Conservation (phyloP, 2,329 filamentous ascomycete species). For the Teratosphaeria destructans region DNA sequence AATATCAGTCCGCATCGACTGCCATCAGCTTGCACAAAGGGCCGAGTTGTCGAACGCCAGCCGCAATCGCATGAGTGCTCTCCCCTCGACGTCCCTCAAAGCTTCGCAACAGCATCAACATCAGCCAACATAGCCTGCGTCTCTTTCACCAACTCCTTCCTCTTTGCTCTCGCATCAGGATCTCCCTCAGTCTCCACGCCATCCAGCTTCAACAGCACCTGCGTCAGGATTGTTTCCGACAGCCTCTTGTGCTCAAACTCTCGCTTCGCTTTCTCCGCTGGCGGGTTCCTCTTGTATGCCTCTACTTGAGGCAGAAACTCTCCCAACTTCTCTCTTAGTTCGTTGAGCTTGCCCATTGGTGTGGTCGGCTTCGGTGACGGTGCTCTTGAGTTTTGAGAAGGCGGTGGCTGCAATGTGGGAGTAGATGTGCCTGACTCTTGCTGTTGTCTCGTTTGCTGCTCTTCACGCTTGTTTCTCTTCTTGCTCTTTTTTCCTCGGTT, state of each 20-base stretch:
- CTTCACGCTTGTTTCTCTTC: conserved; percentile 31
- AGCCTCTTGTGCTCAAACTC: conserved; percentile 66
- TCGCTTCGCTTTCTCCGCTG: conserved; percentile 55
- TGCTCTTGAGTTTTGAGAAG: conserved; percentile 11
- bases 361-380: conserved; percentile 30
- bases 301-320: conserved; percentile 55
- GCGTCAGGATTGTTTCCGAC: conserved; percentile 64
- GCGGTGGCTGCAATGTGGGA: conserved; percentile 17
- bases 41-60: background rate
- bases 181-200: conserved; percentile 64
- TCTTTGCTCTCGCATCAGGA: conserved; percentile 49
- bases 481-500: conserved; percentile 35
- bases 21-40: background rate
- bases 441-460: conserved; percentile 18
- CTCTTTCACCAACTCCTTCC: conserved; percentile 64
- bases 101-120: conserved; percentile 44
- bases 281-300: conserved; percentile 52
- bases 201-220: conserved; percentile 67
- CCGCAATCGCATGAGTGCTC: background rate
- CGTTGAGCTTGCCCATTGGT: conserved; percentile 54
- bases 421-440: conserved; percentile 20
- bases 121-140: conserved; percentile 57
- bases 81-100: background rate
- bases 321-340: conserved; percentile 55
- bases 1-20: background rate